Evolutionary conservation across 768 basidiomycete genomes (phyloP), one percentile per base, ranked within the genome.

Genomic region (Leccinum rimulosum): DNA sequence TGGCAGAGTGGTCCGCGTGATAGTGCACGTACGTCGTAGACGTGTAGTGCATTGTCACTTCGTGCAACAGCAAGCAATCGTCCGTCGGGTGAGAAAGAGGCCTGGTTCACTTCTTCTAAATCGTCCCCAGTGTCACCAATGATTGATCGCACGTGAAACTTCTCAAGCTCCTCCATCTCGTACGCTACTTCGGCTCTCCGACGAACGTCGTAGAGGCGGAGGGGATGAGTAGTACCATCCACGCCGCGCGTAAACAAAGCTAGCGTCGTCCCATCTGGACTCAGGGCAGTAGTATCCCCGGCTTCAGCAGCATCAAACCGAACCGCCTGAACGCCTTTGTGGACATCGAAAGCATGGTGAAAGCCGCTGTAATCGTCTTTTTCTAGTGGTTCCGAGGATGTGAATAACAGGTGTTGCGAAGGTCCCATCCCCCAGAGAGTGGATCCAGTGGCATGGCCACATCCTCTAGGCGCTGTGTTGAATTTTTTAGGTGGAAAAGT

Each of bases 21-120:
- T 17, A 86, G 65, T 66, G 77, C 82, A 11, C 88, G 81, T 2
- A 78, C 64, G 67, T 91, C 88, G 61, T 89, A 90, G 3, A 91
- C 69, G 56, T 88, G 83, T 1, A 76, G 73, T 35, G 67, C 67
- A 61, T 88, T 86, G 66, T 90, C 86, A 48, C 71, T 81, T 47
- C 86, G 78, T 4, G 79, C 86, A 6, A 85, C 67, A 14, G 87
- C 84, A 9, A 90, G 75, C 62, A 84, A 83, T 4, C 83, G 71
- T 10, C 80, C 81, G 61, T 89, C 87, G 0, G 85, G 78, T 62
- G 86, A 88, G 68, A 84, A 86, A 2, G 72, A 64, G 14, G 81
- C 76, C 53, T 69, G 70, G 50, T 78, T 84, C 33, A 88, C 77
- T 66, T 85, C 82, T 50, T 77, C 63, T 22, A 10, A 17, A 14